Percentiles rank a stretch among this genome's conserved stretches.
phyloP scores from a whole-genome alignment of 352 stramenopile species.

The Phytophthora crassamura region DNA sequence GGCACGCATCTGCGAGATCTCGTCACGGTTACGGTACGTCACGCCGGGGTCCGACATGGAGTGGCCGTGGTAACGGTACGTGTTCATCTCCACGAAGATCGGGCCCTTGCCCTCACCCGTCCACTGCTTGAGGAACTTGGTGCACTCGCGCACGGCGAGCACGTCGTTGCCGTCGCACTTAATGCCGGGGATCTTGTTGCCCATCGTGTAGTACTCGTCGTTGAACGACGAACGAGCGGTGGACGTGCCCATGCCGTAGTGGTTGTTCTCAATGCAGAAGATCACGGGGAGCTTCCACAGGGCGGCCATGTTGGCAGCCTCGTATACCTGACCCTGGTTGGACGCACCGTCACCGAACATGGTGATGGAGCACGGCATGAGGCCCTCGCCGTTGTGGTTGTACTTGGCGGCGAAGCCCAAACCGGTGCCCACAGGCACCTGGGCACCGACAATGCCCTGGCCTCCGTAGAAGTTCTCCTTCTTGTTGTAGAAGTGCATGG shows the following conservation, averaged over 20 bases:
- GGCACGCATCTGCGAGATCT: constrained; percentile 99
- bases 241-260: constrained; percentile 99
- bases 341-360: constrained; percentile 99
- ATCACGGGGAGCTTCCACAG: constrained; percentile 99
- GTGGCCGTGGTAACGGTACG: constrained; percentile 99
- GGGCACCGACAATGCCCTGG: constrained; percentile 98
- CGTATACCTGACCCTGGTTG: constrained; percentile 99
- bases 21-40: constrained; percentile 99
- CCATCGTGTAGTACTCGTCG: constrained; percentile 99
- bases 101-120: constrained; percentile 96
- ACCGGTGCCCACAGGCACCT: constrained; percentile 98
- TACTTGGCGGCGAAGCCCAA: constrained; percentile 99
- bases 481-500: constrained; percentile 99
- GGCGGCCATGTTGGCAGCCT: constrained; percentile 97
- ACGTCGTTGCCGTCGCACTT: constrained; percentile 99
- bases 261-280: constrained; percentile 99
- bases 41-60: constrained; percentile 99
- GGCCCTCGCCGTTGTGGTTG: constrained; percentile 91
- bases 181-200: constrained; percentile 99
- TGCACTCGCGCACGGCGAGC: constrained; percentile 96
- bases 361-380: constrained; percentile 94
- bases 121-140: constrained; percentile 97
- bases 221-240: constrained; percentile 97
- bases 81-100: constrained; percentile 99
- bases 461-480: constrained; percentile 98